Base-by-base conservation (phyloP, 2,329 filamentous ascomycete species). In the Trichoderma hamatum region DNA sequence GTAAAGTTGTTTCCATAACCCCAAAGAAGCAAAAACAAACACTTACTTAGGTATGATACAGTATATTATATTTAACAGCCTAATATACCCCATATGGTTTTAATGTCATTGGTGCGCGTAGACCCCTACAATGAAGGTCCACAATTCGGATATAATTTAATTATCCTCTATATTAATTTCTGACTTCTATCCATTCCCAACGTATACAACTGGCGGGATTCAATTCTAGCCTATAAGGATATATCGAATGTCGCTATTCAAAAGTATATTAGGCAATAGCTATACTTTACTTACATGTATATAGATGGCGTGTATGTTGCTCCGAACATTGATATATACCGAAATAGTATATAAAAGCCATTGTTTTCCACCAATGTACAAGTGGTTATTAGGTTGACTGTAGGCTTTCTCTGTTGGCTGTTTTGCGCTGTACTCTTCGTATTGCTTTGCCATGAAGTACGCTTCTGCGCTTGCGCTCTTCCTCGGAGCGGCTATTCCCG, bases 161-260 rank as follows among this genome's bases (percentile, higher is more conserved):
- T 66, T 66, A 66, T 58, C 63, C 63, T 64, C 28, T 24, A 49
- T 66, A 66, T 66, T 66, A 58, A 46, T 46, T 32, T 26, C 34
- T 56, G 19, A 5, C 10, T 34, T 55, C 30, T 19, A 5, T 11
- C 6, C 16, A 16, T 34, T 10, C 11, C 32, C 16, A 30, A 9
- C 30, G 2, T 3, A 16, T 46, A 26, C 36, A n/a, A 24, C 39
- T 32, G 26, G 54, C 6, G 9, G 4, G 58, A 14, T 10, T 26
- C 3, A 5, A 4, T 24, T 32, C n/a, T 21, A 58, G 36, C 36
- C 51, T 46, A 49, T 58, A 58, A 32, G 51, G 19, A n/a, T 58
- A 16, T 66, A 56, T 30, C 32, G 19, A n/a, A 49, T 56, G 3
- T 39, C 34, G 61, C 19, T 54, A 46, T 30, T 13, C 36, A 54